Evolutionary conservation across 2,329 filamentous ascomycete genomes (phyloP), one percentile per base, ranked within the genome.

Genomic region (Fusarium newnesense): DNA sequence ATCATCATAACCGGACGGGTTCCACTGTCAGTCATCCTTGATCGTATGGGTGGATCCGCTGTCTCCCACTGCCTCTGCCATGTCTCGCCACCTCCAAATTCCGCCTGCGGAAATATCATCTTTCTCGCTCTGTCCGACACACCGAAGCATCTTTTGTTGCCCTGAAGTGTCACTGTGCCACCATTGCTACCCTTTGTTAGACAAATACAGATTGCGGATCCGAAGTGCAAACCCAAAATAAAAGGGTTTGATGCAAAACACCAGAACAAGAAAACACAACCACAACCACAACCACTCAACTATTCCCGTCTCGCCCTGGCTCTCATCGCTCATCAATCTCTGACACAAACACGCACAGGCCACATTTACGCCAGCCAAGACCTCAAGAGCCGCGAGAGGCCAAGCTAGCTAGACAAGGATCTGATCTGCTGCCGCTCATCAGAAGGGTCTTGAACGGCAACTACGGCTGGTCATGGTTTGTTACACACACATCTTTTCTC

Each of bases 381-480:
- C 63, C 58, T 54, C 37, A 72, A 76, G 75, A 76, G 75, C 75
- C 69, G 73, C 72, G 64, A 71, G 47, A 50, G 49, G 69, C 67
- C 69, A 68, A 71, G 61, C 21, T 36, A 50, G 19, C 34, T 40
- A 67, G 47, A 39, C 62, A 74, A 58, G 75, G 60, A 72, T 74
- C 40, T 43, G 64, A 75, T 76, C 73, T 74, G 49, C 69, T 64
- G 59, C 69, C 64, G 57, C 58, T 60, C 50, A 59, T 74, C 67
- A 67, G 53, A 56, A 68, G 53, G 47, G 42, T 49, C 57, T 57
- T 60, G 60, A 49, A 54, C 50, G 57, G 70, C 72, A 59, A 58
- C 56, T 49, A 60, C 43, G 34, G 52, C 54, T 46, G 54, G 49
- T 42, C 53, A 59, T 42, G 40, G 47, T 28, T 61, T 49, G 50